phyloP scores from a whole-genome alignment of 768 basidiomycete genomes.

The Cubamyces lactineus region DNA sequence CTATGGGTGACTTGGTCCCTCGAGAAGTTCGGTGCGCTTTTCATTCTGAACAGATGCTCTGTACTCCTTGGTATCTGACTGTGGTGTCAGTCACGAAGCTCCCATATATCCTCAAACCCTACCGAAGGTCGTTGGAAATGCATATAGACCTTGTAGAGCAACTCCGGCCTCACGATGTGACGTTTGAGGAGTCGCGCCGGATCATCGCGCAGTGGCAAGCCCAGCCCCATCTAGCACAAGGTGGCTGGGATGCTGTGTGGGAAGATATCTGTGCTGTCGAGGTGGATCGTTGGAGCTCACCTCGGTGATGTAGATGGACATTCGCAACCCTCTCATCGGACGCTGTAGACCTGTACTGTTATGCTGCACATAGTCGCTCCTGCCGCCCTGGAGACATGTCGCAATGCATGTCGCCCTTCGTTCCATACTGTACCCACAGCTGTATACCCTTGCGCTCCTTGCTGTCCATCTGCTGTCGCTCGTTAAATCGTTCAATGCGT shows the following conservation, averaged over 20 bases:
- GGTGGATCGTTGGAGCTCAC: conserved; percentile 67
- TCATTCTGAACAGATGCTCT: no score
- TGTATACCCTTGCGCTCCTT: conserved; percentile 8
- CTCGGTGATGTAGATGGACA: conserved; percentile 23
- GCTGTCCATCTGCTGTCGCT: conserved; percentile 11
- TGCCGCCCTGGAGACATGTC: background rate
- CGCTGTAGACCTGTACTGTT: conserved; percentile 9
- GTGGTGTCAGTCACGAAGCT: conserved; percentile 53
- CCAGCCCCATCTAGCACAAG: conserved; percentile 67
- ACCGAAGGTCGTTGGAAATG: conserved; percentile 65
- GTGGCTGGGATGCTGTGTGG: conserved; percentile 73
- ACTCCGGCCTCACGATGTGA: conserved; percentile 64
- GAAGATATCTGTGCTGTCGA: conserved; percentile 80
- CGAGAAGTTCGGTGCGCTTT: conserved; percentile 68
- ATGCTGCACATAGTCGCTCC: conserved; percentile 4
- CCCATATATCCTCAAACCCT: conserved; percentile 59
- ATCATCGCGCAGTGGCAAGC: conserved; percentile 68
- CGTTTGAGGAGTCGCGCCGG: conserved; percentile 71
- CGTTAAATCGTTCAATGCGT: background rate
- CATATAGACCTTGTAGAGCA: conserved; percentile 58
- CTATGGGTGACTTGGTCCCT: conserved; percentile 85
- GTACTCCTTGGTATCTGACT: background rate
- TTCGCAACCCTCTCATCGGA: background rate
- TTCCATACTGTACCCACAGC: conserved; percentile 2
- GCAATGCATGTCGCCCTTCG: background rate